These are phyloP conservation scores for Neonectria hederae DNA, from an alignment of 2,329 filamentous ascomycete genomes.

Conservation along the genomic window DNA sequence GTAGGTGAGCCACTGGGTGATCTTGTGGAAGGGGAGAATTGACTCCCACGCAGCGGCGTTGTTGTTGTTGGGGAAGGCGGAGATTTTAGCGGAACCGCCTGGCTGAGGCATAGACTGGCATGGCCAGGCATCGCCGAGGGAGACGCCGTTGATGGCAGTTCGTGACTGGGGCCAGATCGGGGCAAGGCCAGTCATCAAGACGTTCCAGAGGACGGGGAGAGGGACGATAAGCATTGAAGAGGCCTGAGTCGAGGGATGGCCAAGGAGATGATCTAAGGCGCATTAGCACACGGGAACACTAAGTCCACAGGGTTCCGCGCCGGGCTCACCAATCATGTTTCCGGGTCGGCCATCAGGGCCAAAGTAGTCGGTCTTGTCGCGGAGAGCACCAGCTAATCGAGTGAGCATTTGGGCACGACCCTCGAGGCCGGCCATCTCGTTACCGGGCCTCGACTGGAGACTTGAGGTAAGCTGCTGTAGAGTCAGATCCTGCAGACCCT, in stretches of 20 bases:
- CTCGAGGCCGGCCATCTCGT: conserved; percentile 85
- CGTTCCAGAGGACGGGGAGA: conserved; percentile 87
- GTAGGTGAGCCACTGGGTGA: conserved; percentile 94
- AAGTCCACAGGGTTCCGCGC: not conserved
- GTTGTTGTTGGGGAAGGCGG: conserved; percentile 33
- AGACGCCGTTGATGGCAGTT: conserved; percentile 85
- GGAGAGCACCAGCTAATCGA: conserved; percentile 77
- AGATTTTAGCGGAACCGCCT: conserved; percentile 53
- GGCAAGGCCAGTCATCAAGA: conserved; percentile 86
- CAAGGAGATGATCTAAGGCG: conserved; percentile 84
- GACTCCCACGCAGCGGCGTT: conserved; percentile 68
- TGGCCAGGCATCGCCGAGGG: conserved; percentile 94
- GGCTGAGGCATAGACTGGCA: conserved; percentile 80
- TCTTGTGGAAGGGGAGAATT: conserved; percentile 91
- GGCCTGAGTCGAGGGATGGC: conserved; percentile 88
- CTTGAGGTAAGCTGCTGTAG: conserved; percentile 79
- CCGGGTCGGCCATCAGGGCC: conserved; percentile 85
- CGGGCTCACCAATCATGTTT: conserved; percentile 85
- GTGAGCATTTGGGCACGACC: conserved; percentile 84
- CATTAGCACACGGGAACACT: conserved; percentile 27
- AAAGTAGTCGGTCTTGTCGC: conserved; percentile 82
- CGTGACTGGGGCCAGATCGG: conserved; percentile 90
- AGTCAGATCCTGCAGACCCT: conserved; percentile 78
- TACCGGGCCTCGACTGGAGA: conserved; percentile 83
- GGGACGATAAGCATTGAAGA: conserved; percentile 88